Percentiles rank a stretch among this genome's conserved stretches.
These are phyloP conservation scores for Coleophoma cylindrospora DNA, from an alignment of 2,329 filamentous ascomycete species.

Conservation along the genomic window DNA sequence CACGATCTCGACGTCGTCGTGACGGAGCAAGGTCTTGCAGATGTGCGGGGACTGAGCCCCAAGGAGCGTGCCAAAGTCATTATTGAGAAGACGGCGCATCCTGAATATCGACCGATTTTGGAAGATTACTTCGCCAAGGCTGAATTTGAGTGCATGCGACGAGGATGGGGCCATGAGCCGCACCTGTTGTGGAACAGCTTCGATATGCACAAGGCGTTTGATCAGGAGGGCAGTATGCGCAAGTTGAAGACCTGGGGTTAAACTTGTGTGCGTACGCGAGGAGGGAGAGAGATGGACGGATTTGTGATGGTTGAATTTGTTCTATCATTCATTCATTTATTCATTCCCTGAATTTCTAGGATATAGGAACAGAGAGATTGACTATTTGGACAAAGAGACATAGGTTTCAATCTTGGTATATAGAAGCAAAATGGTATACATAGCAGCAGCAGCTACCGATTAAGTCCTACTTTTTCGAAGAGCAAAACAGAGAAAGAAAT, in stretches of 20 bases:
- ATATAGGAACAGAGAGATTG: too few relatives aligned
- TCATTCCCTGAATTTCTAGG: too few relatives aligned
- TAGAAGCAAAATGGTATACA: too few relatives aligned
- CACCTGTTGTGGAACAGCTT: conserved; percentile 83
- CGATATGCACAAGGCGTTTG: conserved; percentile 81
- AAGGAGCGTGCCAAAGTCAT: conserved; percentile 79
- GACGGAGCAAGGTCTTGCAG: conserved; percentile 70
- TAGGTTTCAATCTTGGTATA: too few relatives aligned
- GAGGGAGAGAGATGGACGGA: too few relatives aligned
- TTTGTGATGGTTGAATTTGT: too few relatives aligned
- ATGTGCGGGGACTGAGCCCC: conserved; percentile 76
- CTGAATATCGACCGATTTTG: conserved; percentile 78
- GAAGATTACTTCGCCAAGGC: conserved; percentile 80
- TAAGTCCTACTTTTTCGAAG: too few relatives aligned
- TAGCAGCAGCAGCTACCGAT: too few relatives aligned
- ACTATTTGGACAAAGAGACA: too few relatives aligned
- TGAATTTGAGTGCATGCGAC: conserved; percentile 78
- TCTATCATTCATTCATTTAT: too few relatives aligned
- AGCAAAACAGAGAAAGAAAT: too few relatives aligned
- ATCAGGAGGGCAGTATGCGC: conserved; percentile 79
- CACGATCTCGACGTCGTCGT: conserved; percentile 89
- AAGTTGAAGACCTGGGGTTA: conserved; percentile 27
- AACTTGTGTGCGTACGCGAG: background rate
- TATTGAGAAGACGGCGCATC: conserved; percentile 82
- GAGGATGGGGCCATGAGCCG: conserved; percentile 87